Conservation (phyloP, 306 rosid genomes). For the Acmispon strigosus region DNA sequence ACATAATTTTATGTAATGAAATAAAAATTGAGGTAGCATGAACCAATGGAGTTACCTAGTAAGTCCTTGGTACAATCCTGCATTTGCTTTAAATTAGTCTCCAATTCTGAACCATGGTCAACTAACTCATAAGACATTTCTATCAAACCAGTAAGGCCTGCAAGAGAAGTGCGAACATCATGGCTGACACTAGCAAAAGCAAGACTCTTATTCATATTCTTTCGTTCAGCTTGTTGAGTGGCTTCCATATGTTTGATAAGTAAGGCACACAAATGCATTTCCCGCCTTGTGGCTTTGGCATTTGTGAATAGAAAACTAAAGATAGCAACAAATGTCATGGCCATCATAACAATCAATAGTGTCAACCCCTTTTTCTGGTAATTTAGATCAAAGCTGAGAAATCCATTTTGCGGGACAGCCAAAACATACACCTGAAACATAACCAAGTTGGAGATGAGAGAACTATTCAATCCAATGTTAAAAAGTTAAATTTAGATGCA, state of each 20-base stretch:
- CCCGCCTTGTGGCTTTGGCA: slow-evolving; percentile 26
- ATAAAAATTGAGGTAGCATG: background rate
- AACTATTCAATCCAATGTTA: background rate
- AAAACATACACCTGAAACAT: slow-evolving; percentile 48
- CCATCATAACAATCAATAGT: slow-evolving; percentile 26
- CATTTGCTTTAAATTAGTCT: slow-evolving; percentile 46
- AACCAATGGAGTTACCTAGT: slow-evolving; percentile 35
- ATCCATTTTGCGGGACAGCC: slow-evolving; percentile 29
- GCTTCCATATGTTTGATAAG: slow-evolving; percentile 63
- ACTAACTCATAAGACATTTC: slow-evolving; percentile 32
- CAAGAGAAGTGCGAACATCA: slow-evolving; percentile 59
- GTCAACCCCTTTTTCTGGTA: slow-evolving; percentile 19
- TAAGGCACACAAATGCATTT: slow-evolving; percentile 44
- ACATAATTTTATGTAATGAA: background rate
- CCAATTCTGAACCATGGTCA: slow-evolving; percentile 31
- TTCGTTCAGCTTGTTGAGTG: slow-evolving; percentile 64
- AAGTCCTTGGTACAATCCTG: slow-evolving; percentile 51
- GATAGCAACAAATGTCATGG: slow-evolving; percentile 6
- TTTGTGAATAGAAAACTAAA: slow-evolving; percentile 20
- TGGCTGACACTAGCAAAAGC: slow-evolving; percentile 69
- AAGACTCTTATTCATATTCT: slow-evolving; percentile 52
- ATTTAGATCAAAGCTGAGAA: slow-evolving; percentile 16
- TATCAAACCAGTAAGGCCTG: slow-evolving; percentile 53
- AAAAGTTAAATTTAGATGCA: too few relatives aligned
- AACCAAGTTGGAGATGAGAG: background rate